Evolutionary conservation across 805 yeast genomes (phyloP).

Genomic region (Hanseniaspora lindneri): DNA sequence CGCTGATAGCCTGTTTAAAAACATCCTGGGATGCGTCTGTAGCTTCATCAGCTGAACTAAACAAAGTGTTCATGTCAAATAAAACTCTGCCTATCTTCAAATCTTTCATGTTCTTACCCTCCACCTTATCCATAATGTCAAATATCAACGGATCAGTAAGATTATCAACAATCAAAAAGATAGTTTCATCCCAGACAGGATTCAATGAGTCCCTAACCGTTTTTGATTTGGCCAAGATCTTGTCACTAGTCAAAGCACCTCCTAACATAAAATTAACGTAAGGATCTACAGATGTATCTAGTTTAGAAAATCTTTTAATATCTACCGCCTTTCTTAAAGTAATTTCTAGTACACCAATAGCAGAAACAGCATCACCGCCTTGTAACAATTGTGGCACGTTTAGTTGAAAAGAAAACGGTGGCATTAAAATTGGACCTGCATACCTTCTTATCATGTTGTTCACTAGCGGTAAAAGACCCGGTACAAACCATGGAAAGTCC

Average conservation of each 20-base stretch:
- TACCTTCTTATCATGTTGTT: slow-evolving; percentile 76
- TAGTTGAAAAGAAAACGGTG: slow-evolving; percentile 86
- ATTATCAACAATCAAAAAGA: slow-evolving; percentile 56
- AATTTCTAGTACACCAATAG: slow-evolving; percentile 76
- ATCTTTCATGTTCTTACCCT: slow-evolving; percentile 52
- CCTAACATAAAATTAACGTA: slow-evolving; percentile 59
- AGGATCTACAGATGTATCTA: slow-evolving; percentile 81
- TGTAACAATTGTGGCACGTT: slow-evolving; percentile 83
- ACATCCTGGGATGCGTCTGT: slow-evolving; percentile 2
- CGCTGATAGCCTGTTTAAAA: slow-evolving; percentile 8
- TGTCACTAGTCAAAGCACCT: slow-evolving; percentile 30
- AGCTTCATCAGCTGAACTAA: slow-evolving; percentile 25
- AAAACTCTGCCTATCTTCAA: slow-evolving; percentile 61
- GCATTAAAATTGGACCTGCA: slow-evolving; percentile 75
- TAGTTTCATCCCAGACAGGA: slow-evolving; percentile 79
- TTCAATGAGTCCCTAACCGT: slow-evolving; percentile 51
- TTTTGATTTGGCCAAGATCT: slow-evolving; percentile 45
- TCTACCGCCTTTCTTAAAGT: slow-evolving; percentile 54
- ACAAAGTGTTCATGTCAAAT: slow-evolving; percentile 39
- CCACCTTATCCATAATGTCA: slow-evolving; percentile 65
- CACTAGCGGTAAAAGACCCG: slow-evolving; percentile 74
- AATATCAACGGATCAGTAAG: slow-evolving; percentile 74
- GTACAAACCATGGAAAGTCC: slow-evolving; percentile 66
- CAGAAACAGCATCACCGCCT: slow-evolving; percentile 55
- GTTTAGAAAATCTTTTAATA: slow-evolving; percentile 51